Evolutionary conservation across 2,329 filamentous ascomycete genomes (phyloP).

Genomic region (Diaporthe ampelina): DNA sequence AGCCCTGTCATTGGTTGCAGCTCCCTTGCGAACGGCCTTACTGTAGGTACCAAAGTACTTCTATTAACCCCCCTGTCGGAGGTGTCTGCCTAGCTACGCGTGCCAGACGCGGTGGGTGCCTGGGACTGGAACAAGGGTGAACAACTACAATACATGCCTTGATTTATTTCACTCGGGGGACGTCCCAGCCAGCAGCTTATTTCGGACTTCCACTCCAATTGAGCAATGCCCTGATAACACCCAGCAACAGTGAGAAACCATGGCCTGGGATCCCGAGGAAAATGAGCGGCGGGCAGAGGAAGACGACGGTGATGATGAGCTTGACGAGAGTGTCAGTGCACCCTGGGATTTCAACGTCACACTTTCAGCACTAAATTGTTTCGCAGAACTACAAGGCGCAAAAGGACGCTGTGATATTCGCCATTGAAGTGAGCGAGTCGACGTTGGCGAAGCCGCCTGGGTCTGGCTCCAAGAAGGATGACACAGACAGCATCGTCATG

Average conservation of each 20-base stretch:
- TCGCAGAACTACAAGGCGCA: conserved; percentile 86
- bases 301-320: conserved; percentile 78
- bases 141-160: background rate
- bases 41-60: conserved; percentile 8
- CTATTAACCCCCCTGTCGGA: background rate
- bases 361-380: background rate
- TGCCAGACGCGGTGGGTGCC: conserved; percentile 38
- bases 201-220: background rate
- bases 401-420: conserved; percentile 98
- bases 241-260: conserved; percentile 40
- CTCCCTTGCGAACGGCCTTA: background rate
- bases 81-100: conserved; percentile 41
- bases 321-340: conserved; percentile 50
- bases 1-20: conserved; percentile 13
- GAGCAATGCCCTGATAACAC: background rate
- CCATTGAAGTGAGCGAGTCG: conserved; percentile 89
- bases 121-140: conserved; percentile 11
- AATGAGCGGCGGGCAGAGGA: conserved; percentile 69
- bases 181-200: background rate
- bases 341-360: too few relatives aligned
- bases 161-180: background rate
- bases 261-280: conserved; percentile 56
- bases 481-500: conserved; percentile 81
- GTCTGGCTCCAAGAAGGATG: conserved; percentile 71
- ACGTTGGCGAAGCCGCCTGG: conserved; percentile 79